Evolutionary conservation across 495 filamentous ascomycete species (phyloP).

Genomic region (Trichoderma orchidacearum): DNA sequence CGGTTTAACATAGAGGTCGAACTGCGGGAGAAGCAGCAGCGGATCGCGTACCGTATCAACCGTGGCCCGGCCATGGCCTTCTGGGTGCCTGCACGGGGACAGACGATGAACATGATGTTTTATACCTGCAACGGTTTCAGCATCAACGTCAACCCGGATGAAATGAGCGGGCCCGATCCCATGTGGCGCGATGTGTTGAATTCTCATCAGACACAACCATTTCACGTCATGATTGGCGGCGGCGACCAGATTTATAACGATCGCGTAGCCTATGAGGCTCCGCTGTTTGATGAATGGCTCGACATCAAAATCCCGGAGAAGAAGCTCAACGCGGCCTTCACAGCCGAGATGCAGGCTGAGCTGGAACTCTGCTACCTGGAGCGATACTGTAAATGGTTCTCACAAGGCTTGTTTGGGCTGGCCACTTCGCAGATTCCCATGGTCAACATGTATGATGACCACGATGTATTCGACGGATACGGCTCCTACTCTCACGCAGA

Average conservation of each 20-base stretch:
- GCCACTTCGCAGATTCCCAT: slow-evolving; percentile 93
- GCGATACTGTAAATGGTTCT: slow-evolving; percentile 83
- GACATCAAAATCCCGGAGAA: slow-evolving; percentile 64
- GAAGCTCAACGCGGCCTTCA: slow-evolving; percentile 64
- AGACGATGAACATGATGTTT: slow-evolving; percentile 98
- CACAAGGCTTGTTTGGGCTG: slow-evolving; percentile 83
- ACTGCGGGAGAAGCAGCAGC: slow-evolving; percentile 56
- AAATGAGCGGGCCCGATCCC: slow-evolving; percentile 84
- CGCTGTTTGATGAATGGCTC: slow-evolving; percentile 69
- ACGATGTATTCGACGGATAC: slow-evolving; percentile 95
- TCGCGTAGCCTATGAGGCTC: slow-evolving; percentile 55
- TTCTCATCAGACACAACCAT: slow-evolving; percentile 79
- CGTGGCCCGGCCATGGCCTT: slow-evolving; percentile 78
- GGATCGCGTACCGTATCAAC: slow-evolving; percentile 94
- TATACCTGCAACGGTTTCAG: slow-evolving; percentile 96
- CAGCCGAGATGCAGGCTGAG: slow-evolving; percentile 64
- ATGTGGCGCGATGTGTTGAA: slow-evolving; percentile 94
- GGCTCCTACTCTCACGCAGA: slow-evolving; percentile 88
- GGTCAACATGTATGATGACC: slow-evolving; percentile 97
- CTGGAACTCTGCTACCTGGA: slow-evolving; percentile 78
- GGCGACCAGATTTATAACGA: slow-evolving; percentile 98
- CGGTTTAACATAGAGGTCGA: slow-evolving; percentile 90
- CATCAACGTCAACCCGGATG: slow-evolving; percentile 57
- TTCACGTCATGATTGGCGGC: slow-evolving; percentile 97
- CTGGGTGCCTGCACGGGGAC: slow-evolving; percentile 78